Evolutionary conservation across 768 basidiomycete genomes (phyloP).

Genomic region (Mycena amicta): DNA sequence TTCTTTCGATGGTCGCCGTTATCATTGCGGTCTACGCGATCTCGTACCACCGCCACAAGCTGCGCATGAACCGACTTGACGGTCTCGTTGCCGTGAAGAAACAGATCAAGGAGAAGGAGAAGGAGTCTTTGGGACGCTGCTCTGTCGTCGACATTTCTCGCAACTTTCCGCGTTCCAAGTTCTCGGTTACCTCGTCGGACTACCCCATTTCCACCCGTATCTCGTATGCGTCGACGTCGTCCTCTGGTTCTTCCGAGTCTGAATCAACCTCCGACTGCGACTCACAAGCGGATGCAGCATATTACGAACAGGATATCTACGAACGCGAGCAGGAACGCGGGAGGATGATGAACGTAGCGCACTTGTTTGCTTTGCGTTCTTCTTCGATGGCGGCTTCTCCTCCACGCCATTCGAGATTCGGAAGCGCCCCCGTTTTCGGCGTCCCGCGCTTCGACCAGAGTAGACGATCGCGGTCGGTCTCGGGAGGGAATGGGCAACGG

Average conservation of each 20-base stretch:
- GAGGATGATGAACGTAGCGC: conserved; percentile 14
- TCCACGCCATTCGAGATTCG: conserved; percentile 17
- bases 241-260: too few species aligned
- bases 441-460: conserved; percentile 12
- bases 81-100: not conserved
- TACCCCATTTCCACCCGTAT: conserved; percentile 25
- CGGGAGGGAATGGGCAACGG: conserved; percentile 9
- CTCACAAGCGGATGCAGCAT: not conserved
- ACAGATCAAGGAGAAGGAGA: conserved; percentile 11
- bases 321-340: conserved; percentile 6
- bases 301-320: not conserved
- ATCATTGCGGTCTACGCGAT: conserved; percentile 15
- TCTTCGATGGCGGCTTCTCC: conserved; percentile 16
- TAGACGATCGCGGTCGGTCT: conserved; percentile 19
- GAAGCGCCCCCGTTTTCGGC: conserved; percentile 18
- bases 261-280: conserved; percentile 5
- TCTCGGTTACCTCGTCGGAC: conserved; percentile 35
- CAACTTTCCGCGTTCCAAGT: conserved; percentile 33
- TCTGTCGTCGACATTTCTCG: conserved; percentile 30
- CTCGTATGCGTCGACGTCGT: conserved; percentile 7
- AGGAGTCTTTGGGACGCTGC: conserved; percentile 3
- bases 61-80: conserved; percentile 2
- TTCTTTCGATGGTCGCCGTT: conserved; percentile 15
- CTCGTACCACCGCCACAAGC: conserved; percentile 16
- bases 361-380: conserved; percentile 17